A percentile compares a stretch with the other conserved stretches of the same genome.
phyloP scores from a whole-genome alignment of 208 protist species.

The Crithidia fasciculata region DNA sequence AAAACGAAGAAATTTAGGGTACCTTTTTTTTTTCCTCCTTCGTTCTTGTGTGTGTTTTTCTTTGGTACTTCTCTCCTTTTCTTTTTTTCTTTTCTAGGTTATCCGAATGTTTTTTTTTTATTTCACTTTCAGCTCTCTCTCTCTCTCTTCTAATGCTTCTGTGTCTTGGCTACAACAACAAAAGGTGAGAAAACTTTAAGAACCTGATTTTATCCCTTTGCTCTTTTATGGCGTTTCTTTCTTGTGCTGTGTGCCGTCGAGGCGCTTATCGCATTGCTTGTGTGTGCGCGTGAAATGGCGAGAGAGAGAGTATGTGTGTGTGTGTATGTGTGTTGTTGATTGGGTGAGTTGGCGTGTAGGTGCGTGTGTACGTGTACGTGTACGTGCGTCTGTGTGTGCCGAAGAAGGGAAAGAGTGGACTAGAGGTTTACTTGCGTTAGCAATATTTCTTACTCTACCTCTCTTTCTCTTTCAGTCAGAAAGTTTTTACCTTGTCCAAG shows the following conservation, averaged over 20 bases:
- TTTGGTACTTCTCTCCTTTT: neutral
- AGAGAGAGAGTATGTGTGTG: too few species aligned
- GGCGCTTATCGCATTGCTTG: too few species aligned
- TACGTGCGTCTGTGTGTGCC: neutral
- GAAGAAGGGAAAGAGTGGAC: neutral
- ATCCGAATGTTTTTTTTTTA: slow-evolving; percentile 4
- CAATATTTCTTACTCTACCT: too few species aligned
- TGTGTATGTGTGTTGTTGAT: too few species aligned
- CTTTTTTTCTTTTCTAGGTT: slow-evolving; percentile 16
- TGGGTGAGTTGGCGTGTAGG: neutral
- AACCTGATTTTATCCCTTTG: neutral
- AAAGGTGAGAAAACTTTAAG: neutral
- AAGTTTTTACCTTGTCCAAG: too few species aligned
- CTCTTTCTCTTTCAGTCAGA: neutral
- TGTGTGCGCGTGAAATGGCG: too few species aligned
- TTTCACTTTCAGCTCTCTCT: neutral
- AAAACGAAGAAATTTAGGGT: neutral
- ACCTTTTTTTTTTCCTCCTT: neutral
- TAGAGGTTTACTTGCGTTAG: neutral
- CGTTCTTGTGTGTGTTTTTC: neutral
- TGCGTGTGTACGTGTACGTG: neutral
- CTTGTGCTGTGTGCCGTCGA: too few species aligned
- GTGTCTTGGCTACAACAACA: neutral
- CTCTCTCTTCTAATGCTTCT: neutral
- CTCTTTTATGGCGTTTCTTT: neutral